A percentile compares a stretch with the other conserved stretches of the same genome.
These are phyloP conservation scores for Fusarium sp. DNA, from an alignment of 2,329 filamentous ascomycete genomes.

Conservation along the genomic window DNA sequence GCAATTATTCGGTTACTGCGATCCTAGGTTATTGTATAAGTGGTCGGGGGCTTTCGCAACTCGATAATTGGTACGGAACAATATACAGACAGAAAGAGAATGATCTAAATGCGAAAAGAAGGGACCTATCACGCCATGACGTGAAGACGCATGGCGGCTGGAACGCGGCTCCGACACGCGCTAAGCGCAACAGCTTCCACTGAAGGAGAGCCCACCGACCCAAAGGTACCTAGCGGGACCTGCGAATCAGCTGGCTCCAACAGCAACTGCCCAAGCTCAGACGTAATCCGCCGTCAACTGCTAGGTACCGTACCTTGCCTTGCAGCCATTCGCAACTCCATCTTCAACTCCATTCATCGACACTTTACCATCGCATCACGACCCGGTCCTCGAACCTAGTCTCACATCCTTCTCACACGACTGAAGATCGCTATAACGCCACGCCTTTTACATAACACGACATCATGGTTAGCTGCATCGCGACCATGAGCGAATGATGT, in stretches of 20 bases:
- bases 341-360: constrained; percentile 30
- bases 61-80: background rate
- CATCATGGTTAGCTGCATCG: constrained; percentile 41
- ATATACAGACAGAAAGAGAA: background rate
- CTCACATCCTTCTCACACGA: background rate
- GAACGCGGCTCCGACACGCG: constrained; percentile 32
- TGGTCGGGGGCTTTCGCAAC: background rate
- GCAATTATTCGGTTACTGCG: background rate
- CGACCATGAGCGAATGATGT: constrained; percentile 25
- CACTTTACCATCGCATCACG: constrained; percentile 28
- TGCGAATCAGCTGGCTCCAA: constrained; percentile 30
- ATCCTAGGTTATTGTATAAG: background rate
- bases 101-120: constrained; percentile 27
- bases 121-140: constrained; percentile 31
- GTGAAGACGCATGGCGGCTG: constrained; percentile 33
- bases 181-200: constrained; percentile 24
- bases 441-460: constrained; percentile 5
- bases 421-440: background rate
- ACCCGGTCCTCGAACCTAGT: constrained; percentile 2
- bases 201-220: constrained; percentile 8
- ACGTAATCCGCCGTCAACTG: constrained; percentile 39
- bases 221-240: constrained; percentile 23
- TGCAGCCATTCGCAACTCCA: constrained; percentile 36
- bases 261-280: constrained; percentile 37
- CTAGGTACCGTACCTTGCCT: constrained; percentile 30